Percentiles rank a stretch among this genome's conserved stretches.
These are phyloP conservation scores for Aureobasidium mangrovei DNA, from an alignment of 2,329 filamentous ascomycete genomes.

Conservation along the genomic window DNA sequence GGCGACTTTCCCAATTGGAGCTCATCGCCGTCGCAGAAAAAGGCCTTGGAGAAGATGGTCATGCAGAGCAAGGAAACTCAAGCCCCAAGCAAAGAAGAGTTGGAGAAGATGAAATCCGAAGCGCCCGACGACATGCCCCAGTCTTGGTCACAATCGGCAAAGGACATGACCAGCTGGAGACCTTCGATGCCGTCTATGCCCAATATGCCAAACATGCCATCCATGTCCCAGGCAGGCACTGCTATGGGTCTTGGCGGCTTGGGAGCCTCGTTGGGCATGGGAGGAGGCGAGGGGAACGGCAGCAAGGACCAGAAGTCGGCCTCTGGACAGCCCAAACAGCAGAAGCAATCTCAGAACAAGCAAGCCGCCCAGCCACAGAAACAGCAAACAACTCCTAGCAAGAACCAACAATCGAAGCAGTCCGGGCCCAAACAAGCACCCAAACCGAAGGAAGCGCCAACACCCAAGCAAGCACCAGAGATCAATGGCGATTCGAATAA, in stretches of 20 bases:
- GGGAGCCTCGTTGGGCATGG: slow-evolving; percentile 22
- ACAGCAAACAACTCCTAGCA: slow-evolving; percentile 6
- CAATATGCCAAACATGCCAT: slow-evolving; percentile 20
- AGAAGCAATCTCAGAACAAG: slow-evolving; percentile 11
- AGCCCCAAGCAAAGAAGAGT: slow-evolving; percentile 25
- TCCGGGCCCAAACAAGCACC: slow-evolving; percentile 13
- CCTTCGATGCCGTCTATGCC: slow-evolving; percentile 18
- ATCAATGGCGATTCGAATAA: background rate
- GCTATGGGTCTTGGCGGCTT: slow-evolving; percentile 23
- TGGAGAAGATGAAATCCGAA: slow-evolving; percentile 29
- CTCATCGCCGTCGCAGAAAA: slow-evolving; percentile 27
- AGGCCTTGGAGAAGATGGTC: slow-evolving; percentile 30
- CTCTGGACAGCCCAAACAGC: slow-evolving; percentile 14
- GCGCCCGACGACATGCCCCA: slow-evolving; percentile 27
- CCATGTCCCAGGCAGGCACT: slow-evolving; percentile 16
- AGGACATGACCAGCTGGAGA: slow-evolving; percentile 28
- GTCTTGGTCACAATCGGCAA: slow-evolving; percentile 26
- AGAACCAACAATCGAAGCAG: background rate
- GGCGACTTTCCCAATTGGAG: slow-evolving; percentile 31
- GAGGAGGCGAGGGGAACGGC: slow-evolving; percentile 15
- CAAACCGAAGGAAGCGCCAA: slow-evolving; percentile 17
- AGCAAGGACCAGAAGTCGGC: background rate
- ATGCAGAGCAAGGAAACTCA: slow-evolving; percentile 29
- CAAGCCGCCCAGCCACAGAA: slow-evolving; percentile 14
- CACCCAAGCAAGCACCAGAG: slow-evolving; percentile 18